phyloP scores from a whole-genome alignment of 2,329 filamentous ascomycete genomes.

The Nemania serpens region DNA sequence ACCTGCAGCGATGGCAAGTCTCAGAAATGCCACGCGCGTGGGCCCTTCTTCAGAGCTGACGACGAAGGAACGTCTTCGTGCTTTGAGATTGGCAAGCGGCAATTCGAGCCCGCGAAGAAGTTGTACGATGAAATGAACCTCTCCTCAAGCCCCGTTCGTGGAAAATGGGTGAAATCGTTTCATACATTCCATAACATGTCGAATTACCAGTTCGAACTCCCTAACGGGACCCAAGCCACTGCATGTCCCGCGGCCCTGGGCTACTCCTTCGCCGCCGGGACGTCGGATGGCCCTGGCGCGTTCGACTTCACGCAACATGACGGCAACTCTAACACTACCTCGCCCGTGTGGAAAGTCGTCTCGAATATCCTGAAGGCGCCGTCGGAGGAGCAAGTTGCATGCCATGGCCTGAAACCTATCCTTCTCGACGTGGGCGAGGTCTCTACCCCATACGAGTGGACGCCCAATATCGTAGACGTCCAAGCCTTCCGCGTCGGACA shows the following conservation, averaged over 20 bases:
- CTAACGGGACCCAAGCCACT: constrained; percentile 70
- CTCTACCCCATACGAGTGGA: constrained; percentile 80
- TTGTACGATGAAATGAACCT: constrained; percentile 58
- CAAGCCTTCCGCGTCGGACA: constrained; percentile 85
- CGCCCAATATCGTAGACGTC: constrained; percentile 88
- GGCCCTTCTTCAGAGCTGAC: constrained; percentile 68
- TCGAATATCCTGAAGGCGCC: constrained; percentile 74
- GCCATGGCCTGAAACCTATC: constrained; percentile 82
- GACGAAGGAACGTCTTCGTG: constrained; percentile 76
- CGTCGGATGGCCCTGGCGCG: constrained; percentile 85
- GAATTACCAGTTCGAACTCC: constrained; percentile 72
- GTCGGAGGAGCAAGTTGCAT: constrained; percentile 69
- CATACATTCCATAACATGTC: constrained; percentile 87
- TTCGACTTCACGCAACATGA: constrained; percentile 95
- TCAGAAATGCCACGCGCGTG: constrained; percentile 74
- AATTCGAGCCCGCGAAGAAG: constrained; percentile 54
- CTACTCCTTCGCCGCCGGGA: constrained; percentile 91
- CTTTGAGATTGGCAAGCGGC: constrained; percentile 76
- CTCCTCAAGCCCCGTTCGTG: constrained; percentile 57
- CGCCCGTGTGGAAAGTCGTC: constrained; percentile 79
- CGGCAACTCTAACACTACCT: constrained; percentile 66
- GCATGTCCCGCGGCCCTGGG: constrained; percentile 89
- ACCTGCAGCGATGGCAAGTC: constrained; percentile 75
- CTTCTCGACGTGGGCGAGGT: constrained; percentile 87
- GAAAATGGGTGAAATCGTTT: constrained; percentile 74